phyloP scores from a whole-genome alignment of 1,139 yeast genomes.

The Williopsis jadinii region DNA sequence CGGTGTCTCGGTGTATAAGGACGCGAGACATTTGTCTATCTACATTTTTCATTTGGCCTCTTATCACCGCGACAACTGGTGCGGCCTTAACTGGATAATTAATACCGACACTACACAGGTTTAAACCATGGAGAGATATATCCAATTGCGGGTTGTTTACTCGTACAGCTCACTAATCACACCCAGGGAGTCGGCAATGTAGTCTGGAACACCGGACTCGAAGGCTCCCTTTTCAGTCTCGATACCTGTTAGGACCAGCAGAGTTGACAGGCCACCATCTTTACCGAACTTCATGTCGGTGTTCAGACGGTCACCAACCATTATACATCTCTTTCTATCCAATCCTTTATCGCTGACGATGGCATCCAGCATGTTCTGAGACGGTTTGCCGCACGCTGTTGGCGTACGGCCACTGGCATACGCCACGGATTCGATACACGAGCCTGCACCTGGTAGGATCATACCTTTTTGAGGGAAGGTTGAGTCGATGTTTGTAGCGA shows the following conservation, averaged over 20 bases:
- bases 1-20: not conserved
- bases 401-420: conserved; percentile 72
- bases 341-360: conserved; percentile 58
- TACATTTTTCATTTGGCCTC: too few species aligned
- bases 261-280: conserved; percentile 76
- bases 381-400: conserved; percentile 87
- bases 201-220: conserved; percentile 50
- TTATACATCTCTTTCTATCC: conserved; percentile 62
- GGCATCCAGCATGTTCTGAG: conserved; percentile 83
- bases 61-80: too few species aligned
- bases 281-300: conserved; percentile 93
- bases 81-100: too few species aligned
- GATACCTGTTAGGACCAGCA: conserved; percentile 86
- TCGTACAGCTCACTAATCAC: conserved; percentile 26
- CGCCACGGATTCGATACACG: conserved; percentile 76
- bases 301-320: conserved; percentile 94
- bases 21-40: too few species aligned
- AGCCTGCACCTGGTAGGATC: conserved; percentile 91
- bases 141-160: too few species aligned
- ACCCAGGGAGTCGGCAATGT: conserved; percentile 67
- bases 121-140: too few species aligned
- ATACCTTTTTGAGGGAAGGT: conserved; percentile 88
- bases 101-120: too few species aligned
- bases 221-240: conserved; percentile 61
- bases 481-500: conserved; percentile 94